A percentile compares a stretch with the other conserved stretches of the same genome.
Conservation (phyloP, 2,329 filamentous ascomycete species). For the Didymella pinodella region DNA sequence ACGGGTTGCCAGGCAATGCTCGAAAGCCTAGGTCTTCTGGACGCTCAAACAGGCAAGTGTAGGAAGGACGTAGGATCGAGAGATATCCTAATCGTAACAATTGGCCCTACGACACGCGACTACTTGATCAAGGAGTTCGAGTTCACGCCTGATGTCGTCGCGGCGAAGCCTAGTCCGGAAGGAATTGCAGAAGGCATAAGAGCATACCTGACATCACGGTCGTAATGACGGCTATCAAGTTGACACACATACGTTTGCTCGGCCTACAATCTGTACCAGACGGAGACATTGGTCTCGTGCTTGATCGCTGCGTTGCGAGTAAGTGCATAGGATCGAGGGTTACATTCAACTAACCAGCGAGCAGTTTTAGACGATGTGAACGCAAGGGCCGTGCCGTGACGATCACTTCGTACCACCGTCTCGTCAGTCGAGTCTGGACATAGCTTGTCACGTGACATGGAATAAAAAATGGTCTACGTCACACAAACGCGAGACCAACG, state of each 20-base stretch:
- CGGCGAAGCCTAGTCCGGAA: slow-evolving; percentile 80
- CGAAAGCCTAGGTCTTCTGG: slow-evolving; percentile 58
- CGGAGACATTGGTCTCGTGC: not conserved
- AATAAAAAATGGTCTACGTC: slow-evolving; percentile 4
- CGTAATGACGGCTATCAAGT: not conserved
- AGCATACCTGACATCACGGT: slow-evolving; percentile 26
- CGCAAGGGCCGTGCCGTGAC: slow-evolving; percentile 1
- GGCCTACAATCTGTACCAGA: not conserved
- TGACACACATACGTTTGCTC: not conserved
- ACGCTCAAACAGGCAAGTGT: slow-evolving; percentile 50
- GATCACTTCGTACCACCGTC: not conserved
- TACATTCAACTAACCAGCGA: not conserved
- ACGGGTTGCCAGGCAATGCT: slow-evolving; percentile 69
- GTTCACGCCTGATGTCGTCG: slow-evolving; percentile 79
- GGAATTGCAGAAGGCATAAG: slow-evolving; percentile 76
- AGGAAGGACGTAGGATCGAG: slow-evolving; percentile 33
- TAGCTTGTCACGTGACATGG: not conserved
- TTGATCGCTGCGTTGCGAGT: not conserved
- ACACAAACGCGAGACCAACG: slow-evolving; percentile 12
- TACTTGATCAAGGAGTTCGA: slow-evolving; percentile 71
- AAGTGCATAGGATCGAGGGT: not conserved
- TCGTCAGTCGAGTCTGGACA: not conserved
- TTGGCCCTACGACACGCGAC: slow-evolving; percentile 89
- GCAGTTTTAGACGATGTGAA: not conserved
- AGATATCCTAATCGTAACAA: slow-evolving; percentile 77